A percentile compares a stretch with the other conserved stretches of the same genome.
Evolutionary conservation across 768 basidiomycete species (phyloP).

Genomic region (Trametes meyenii): DNA sequence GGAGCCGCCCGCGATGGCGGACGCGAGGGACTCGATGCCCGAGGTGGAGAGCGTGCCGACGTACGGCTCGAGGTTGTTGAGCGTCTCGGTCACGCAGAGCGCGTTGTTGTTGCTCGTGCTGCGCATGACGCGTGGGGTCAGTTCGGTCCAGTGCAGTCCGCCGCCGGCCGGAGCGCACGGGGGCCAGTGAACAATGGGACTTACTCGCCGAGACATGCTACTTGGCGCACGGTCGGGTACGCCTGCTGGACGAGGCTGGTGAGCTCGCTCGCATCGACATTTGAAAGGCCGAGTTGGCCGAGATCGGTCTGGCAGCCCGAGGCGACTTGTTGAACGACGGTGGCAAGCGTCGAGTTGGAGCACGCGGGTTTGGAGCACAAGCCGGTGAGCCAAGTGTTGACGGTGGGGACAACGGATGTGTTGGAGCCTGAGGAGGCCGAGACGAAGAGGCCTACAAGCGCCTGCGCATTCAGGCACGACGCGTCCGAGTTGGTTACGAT

Average conservation of each 20-base stretch:
- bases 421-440: constrained; percentile 37
- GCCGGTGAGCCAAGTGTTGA: constrained; percentile 64
- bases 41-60: constrained; percentile 32
- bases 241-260: constrained; percentile 46
- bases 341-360: constrained; percentile 59
- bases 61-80: constrained; percentile 53
- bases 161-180: constrained; percentile 1
- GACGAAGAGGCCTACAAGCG: constrained; percentile 45
- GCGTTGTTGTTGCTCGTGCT: constrained; percentile 41
- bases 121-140: constrained; percentile 6
- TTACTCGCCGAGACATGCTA: constrained; percentile 68
- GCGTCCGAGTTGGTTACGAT: constrained; percentile 48
- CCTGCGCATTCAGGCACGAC: constrained; percentile 51
- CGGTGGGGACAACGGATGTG: constrained; percentile 47
- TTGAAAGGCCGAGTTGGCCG: constrained; percentile 24
- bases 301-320: constrained; percentile 51
- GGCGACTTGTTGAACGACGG: constrained; percentile 56
- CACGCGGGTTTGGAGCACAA: constrained; percentile 57
- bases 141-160: not conserved
- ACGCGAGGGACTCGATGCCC: constrained; percentile 23
- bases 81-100: constrained; percentile 60
- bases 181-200: constrained; percentile 30
- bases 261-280: constrained; percentile 22
- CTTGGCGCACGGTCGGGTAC: constrained; percentile 60
- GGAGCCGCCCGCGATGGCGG: constrained; percentile 19